Evolutionary conservation across 2,329 filamentous ascomycete genomes (phyloP), one percentile per base, ranked within the genome.

Genomic region (Hymenoscyphus fraxineus): DNA sequence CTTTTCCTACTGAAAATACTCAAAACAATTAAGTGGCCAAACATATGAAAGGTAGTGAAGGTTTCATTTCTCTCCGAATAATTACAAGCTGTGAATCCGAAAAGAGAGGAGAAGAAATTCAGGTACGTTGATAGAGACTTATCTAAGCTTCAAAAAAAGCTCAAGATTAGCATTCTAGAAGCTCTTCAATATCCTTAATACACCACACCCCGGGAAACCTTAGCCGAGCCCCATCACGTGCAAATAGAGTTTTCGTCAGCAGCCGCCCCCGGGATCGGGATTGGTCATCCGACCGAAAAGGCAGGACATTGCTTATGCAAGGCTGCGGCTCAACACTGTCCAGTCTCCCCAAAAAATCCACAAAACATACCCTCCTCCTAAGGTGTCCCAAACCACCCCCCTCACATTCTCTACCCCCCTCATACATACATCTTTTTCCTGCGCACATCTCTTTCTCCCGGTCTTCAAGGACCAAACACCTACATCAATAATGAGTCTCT

Each of bases 401-500:
- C 47, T 27, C 47, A 27, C 47, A 22, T 22, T 54, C 47, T 54
- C 51, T 62, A 58, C 51, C 44, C n/a, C 16, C 51, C 13, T 59
- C 31, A 40, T 31, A 64, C 60, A 58, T 41, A 39, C 3, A 32
- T 35, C 55, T 31, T 57, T n/a, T 38, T 31, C 27, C 13, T 38
- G 16, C 35, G 16, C 16, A 38, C 41, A 38, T 58, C 35, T 40
- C 31, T 59, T 54, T 31, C n/a, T 54, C 31, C 19, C 16, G 51
- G 40, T 44, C 16, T 39, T 22, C 27, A 16, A 56, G 15, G 19
- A 39, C 35, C 22, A 19, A 10, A 60, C 16, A 40, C 19, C 47
- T 31, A 22, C 51, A 47, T 58, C 35, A 55, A 58, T 47, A 41
- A 59, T 59, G 61, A 59, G 51, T 58, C 47, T 60, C 41, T 60